A percentile compares a stretch with the other conserved stretches of the same genome.
phyloP scores from a whole-genome alignment of 1,139 yeast species.

The Geotrichum reessii region DNA sequence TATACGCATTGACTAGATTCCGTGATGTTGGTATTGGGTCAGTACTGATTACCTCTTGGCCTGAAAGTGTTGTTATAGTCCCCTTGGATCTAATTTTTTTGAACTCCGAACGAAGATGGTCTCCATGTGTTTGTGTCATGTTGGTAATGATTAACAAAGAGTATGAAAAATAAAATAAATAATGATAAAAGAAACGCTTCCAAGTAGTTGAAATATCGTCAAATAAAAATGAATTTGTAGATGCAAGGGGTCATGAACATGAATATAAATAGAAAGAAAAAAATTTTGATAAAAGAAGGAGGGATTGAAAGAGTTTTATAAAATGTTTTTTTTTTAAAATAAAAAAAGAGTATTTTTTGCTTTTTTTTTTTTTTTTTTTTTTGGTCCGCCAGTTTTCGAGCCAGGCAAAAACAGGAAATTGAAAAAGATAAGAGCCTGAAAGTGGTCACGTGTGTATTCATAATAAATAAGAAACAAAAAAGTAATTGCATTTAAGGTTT shows the following conservation, averaged over 20 bases:
- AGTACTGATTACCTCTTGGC: slow-evolving; percentile 25
- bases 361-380: not conserved
- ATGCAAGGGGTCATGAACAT: not conserved
- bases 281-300: not conserved
- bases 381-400: not conserved
- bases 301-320: not conserved
- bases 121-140: slow-evolving; percentile 1
- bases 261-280: not conserved
- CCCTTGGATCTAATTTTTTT: slow-evolving; percentile 20
- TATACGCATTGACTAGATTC: slow-evolving; percentile 25
- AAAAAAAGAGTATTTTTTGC: not conserved
- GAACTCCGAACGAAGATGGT: slow-evolving; percentile 13
- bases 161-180: no score
- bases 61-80: slow-evolving; percentile 24
- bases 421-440: not conserved
- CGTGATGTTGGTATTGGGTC: slow-evolving; percentile 17
- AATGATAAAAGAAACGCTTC: no score
- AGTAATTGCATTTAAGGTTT: not conserved
- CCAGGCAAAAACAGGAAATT: not conserved
- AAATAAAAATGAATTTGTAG: not conserved
- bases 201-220: no score
- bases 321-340: no score
- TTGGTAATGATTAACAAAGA: not conserved
- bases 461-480: no score
- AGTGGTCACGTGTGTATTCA: not conserved